Percentiles rank a stretch among this genome's conserved stretches.
Evolutionary conservation across 768 basidiomycete genomes (phyloP).

Genomic region (Hortiboletus flavorubellus): DNA sequence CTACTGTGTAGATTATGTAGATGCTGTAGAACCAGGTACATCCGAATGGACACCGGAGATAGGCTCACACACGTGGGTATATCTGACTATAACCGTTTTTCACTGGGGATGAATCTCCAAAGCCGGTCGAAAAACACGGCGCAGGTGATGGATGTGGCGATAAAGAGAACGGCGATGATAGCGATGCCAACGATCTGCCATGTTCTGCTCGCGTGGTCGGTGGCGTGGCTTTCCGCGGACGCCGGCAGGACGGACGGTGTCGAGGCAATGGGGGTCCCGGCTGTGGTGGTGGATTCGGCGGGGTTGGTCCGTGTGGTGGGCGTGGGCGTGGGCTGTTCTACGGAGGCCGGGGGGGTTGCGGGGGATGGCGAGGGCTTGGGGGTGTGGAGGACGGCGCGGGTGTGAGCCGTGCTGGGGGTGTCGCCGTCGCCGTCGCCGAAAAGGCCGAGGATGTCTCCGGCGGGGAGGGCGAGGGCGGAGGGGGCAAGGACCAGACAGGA

Average conservation of each 20-base stretch:
- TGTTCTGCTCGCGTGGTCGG: constrained; percentile 43
- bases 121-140: constrained; percentile 71
- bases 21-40: too few species aligned
- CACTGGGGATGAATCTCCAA: constrained; percentile 61
- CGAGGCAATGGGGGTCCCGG: constrained; percentile 2
- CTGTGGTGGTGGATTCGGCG: background rate
- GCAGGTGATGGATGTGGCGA: constrained; percentile 52
- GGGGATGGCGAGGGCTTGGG: background rate
- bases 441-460: constrained; percentile 16
- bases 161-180: constrained; percentile 57
- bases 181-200: constrained; percentile 74
- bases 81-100: too few species aligned
- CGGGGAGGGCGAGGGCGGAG: background rate
- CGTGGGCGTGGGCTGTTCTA: background rate
- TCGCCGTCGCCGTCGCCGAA: constrained; percentile 4
- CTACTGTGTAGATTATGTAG: too few species aligned
- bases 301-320: background rate
- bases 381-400: background rate
- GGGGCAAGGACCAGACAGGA: background rate
- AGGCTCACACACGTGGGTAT: too few species aligned
- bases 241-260: constrained; percentile 4
- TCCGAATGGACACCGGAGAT: too few species aligned
- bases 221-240: constrained; percentile 12
- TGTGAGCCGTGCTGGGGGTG: background rate
- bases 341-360: background rate